Percentiles rank a stretch among this genome's conserved stretches.
phyloP scores from a whole-genome alignment of 306 rosid genomes.

The Senna siamea region DNA sequence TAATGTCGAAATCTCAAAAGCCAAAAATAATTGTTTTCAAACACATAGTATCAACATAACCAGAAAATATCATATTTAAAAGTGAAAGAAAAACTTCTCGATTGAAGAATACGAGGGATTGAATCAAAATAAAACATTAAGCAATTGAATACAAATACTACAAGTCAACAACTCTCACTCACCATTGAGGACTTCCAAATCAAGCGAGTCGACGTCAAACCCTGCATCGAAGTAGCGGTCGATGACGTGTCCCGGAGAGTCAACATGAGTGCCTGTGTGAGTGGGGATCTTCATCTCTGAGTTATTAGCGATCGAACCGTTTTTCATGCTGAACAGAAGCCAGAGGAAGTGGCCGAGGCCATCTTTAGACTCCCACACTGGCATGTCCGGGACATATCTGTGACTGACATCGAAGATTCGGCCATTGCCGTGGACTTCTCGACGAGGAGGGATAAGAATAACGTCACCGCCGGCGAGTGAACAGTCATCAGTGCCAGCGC shows the following conservation, averaged over 20 bases:
- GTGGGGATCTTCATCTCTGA: constrained; percentile 75
- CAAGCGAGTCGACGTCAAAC: constrained; percentile 82
- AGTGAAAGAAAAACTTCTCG: background rate
- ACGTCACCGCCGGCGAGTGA: constrained; percentile 21
- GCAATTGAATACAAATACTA: background rate
- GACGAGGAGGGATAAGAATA: constrained; percentile 56
- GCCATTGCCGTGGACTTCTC: constrained; percentile 71
- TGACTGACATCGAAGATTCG: constrained; percentile 84
- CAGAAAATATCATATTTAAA: background rate
- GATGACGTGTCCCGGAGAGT: constrained; percentile 76
- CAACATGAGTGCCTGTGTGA: constrained; percentile 90
- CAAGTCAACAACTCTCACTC: background rate
- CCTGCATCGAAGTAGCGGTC: constrained; percentile 87
- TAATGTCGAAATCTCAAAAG: background rate
- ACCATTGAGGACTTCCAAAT: constrained; percentile 81
- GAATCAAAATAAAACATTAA: background rate
- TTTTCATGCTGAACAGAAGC: constrained; percentile 75
- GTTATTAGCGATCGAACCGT: constrained; percentile 76
- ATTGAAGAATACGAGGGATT: background rate
- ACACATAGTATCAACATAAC: background rate
- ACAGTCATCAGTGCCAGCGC: constrained; percentile 29
- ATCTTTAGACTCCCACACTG: constrained; percentile 50
- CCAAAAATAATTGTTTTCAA: background rate
- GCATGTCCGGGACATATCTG: constrained; percentile 61
- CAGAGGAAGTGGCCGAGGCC: constrained; percentile 78